Base-by-base conservation (phyloP, 805 yeast genomes). In the Hanseniaspora pseudoguilliermondii region DNA sequence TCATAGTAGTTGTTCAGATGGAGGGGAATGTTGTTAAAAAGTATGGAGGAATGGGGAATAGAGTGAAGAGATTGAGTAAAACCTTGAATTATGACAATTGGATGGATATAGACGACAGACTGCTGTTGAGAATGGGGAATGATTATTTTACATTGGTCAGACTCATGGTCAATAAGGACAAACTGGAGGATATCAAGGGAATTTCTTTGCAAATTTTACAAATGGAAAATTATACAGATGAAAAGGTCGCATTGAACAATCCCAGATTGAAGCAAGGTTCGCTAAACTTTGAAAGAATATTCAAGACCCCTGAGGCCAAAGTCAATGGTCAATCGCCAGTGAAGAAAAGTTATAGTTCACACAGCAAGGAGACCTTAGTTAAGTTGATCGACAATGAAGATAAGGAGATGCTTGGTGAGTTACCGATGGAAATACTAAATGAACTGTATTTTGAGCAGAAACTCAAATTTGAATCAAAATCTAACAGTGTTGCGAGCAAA, bases 341-440 rank as follows among this genome's bases (percentile, higher is more conserved):
- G 3, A 62, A 62, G 43, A 61, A 46, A 15, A 76, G n/a, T 73
- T 7, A 5, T 23, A 50, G 47, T 25, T 34, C 55, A 10, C 55
- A 51, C 21, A 41, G 35, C 6, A 51, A 51, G 38, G 55, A 51
- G 15, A 51, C 55, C 5, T 29, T 51, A 20, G 44, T 51, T 13
- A 51, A 51, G 34, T 40, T 51, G n/a, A 51, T 51, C 5, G 29
- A 43, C 20, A 51, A 36, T 27, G 49, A 83, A 38, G 88, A 87
- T 62, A 73, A 81, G 75, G 78, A 75, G 2, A 86, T 84, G 1
- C 78, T 86, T 62, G 71, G 75, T 13, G 77, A 75, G 48, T 67
- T 89, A 9, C 96, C 96, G 0, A 61, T 66, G 2, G 84, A 82
- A 25, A 79, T 89, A 5, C 80, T 80, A 60, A 60, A 67, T 1